Conservation (phyloP, 1,284 basidiomycete species). For the Ustilago bromivora region DNA sequence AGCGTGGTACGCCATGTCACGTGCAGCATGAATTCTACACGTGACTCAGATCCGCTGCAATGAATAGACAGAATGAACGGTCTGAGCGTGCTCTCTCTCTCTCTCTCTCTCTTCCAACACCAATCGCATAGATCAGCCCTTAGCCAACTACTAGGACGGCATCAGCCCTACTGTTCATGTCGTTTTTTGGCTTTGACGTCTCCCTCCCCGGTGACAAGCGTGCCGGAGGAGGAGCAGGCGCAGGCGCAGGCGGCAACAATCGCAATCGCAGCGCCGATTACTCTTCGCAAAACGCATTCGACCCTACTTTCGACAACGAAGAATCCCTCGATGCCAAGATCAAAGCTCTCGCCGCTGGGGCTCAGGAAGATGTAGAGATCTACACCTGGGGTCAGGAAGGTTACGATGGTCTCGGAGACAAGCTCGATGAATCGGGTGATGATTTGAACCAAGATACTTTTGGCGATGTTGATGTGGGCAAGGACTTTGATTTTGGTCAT, state of each 20-base stretch:
- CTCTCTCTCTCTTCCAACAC: not conserved
- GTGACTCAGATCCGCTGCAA: constrained; percentile 12
- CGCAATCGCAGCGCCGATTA: constrained; percentile 2
- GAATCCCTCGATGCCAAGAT: constrained; percentile 65
- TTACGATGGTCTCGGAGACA: constrained; percentile 89
- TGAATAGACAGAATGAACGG: not conserved
- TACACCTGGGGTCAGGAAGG: constrained; percentile 90
- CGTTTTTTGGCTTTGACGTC: constrained; percentile 69
- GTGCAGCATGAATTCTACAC: not conserved
- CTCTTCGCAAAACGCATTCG: constrained; percentile 36
- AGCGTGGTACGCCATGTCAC: too few relatives aligned
- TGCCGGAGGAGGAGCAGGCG: constrained; percentile 3
- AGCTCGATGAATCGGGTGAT: constrained; percentile 77
- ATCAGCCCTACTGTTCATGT: constrained; percentile 47
- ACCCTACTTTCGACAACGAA: constrained; percentile 59
- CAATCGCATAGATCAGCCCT: constrained; percentile 1
- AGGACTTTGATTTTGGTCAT: constrained; percentile 88
- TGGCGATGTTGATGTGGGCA: constrained; percentile 74
- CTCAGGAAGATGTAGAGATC: constrained; percentile 80
- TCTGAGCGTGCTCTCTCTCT: constrained; percentile 24
- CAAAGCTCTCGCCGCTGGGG: constrained; percentile 73
- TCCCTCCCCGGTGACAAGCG: constrained; percentile 59
- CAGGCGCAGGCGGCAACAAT: not conserved
- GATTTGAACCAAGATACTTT: constrained; percentile 84
- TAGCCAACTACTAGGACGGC: not conserved